phyloP scores from a whole-genome alignment of 805 yeast genomes.

The Wickerhamomyces sydowiorum region DNA sequence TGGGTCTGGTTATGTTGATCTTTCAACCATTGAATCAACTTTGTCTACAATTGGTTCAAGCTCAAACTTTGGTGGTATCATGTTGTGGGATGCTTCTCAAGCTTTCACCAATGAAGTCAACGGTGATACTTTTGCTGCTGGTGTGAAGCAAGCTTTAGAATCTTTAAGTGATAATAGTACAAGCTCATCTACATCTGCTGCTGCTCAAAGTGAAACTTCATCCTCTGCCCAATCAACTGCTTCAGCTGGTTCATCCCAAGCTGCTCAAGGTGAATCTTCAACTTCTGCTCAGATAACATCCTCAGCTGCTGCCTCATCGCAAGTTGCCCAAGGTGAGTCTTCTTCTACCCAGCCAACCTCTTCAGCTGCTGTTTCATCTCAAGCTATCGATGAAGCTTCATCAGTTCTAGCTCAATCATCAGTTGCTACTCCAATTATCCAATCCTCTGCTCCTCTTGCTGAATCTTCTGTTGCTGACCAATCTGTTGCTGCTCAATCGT shows the following conservation, averaged over 20 bases:
- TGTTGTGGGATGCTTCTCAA: constrained; percentile 90
- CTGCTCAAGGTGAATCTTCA: constrained; percentile 9
- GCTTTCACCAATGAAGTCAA: constrained; percentile 43
- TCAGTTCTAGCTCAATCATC: constrained; percentile 3
- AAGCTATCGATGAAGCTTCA: constrained; percentile 1
- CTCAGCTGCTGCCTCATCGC: too few species aligned
- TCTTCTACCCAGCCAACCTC: constrained; percentile 6
- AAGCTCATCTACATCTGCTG: constrained; percentile 11
- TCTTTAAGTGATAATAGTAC: constrained; percentile 12
- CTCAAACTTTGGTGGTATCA: constrained; percentile 78
- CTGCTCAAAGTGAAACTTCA: constrained; percentile 6
- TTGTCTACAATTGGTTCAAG: constrained; percentile 71
- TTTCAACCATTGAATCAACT: constrained; percentile 31
- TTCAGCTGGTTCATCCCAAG: constrained; percentile 1
- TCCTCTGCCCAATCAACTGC: constrained; percentile 1
- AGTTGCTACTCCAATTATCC: constrained; percentile 1
- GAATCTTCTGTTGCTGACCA: too few species aligned
- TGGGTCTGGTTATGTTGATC: constrained; percentile 52
- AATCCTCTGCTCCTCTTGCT: too few species aligned
- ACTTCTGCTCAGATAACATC: constrained; percentile 6
- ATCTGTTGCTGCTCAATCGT: background rate
- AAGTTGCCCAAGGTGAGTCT: constrained; percentile 5
- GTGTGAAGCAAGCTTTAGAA: constrained; percentile 37
- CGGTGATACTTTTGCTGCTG: constrained; percentile 37
- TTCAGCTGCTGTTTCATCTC: background rate